These are phyloP conservation scores for Cryphonectria radicalis DNA, from an alignment of 2,329 filamentous ascomycete species.

Conservation along the genomic window DNA sequence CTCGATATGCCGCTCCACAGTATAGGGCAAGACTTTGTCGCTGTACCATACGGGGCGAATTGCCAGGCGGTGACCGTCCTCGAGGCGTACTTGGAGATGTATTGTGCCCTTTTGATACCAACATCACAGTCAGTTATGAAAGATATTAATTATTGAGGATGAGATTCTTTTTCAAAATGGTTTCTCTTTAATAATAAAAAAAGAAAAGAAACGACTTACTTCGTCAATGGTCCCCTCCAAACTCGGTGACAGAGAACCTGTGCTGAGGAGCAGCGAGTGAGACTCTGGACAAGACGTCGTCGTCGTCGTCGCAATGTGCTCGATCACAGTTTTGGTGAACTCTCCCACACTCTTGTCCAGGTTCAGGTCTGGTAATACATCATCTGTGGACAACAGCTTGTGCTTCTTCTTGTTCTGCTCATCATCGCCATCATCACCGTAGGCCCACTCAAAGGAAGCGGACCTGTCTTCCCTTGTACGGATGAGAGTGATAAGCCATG, in stretches of 20 bases:
- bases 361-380: constrained; percentile 39
- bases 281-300: not conserved
- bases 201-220: constrained; percentile 30
- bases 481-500: constrained; percentile 51
- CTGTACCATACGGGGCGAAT: constrained; percentile 48
- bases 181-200: too few relatives aligned
- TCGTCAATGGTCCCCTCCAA: constrained; percentile 32
- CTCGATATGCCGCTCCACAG: constrained; percentile 47
- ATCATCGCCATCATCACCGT: constrained; percentile 28
- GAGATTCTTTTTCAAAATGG: not conserved
- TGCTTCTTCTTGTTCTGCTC: constrained; percentile 28
- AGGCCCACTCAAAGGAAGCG: constrained; percentile 46
- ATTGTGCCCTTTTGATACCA: constrained; percentile 37
- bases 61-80: constrained; percentile 34
- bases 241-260: constrained; percentile 21
- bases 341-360: constrained; percentile 37
- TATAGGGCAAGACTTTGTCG: constrained; percentile 46
- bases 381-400: constrained; percentile 36
- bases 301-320: constrained; percentile 22
- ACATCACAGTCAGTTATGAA: constrained; percentile 7
- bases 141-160: too few relatives aligned
- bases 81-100: constrained; percentile 40
- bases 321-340: constrained; percentile 34
- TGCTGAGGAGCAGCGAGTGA: constrained; percentile 31
- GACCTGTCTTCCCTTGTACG: constrained; percentile 46